Conservation (phyloP, 352 stramenopile genomes). For the Phytophthora rubi region DNA sequence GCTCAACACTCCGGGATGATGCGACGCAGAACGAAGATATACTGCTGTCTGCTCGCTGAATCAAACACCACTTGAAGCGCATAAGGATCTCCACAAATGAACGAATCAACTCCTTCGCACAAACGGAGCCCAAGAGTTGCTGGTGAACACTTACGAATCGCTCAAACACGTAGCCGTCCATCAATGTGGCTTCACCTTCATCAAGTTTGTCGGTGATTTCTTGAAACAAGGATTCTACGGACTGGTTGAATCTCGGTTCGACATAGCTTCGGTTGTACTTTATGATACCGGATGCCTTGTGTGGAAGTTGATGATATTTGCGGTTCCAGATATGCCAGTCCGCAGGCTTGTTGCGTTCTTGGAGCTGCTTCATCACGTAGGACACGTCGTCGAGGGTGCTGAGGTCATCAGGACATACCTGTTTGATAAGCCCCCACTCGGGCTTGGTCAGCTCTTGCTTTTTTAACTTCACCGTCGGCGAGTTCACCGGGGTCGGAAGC, state of each 20-base stretch:
- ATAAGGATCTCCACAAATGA: constrained; percentile 24
- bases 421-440: constrained; percentile 23
- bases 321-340: constrained; percentile 27
- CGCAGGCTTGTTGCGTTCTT: constrained; percentile 5
- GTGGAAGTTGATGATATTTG: constrained; percentile 11
- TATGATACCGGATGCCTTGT: constrained; percentile 2
- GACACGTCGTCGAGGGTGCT: constrained; percentile 2
- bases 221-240: constrained; percentile 18
- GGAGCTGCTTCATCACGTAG: constrained; percentile 22
- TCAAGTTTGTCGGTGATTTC: constrained; percentile 17
- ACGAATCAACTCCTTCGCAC: constrained; percentile 15
- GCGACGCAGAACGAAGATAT: constrained; percentile 23
- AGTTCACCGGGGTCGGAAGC: not conserved
- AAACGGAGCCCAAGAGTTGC: constrained; percentile 26
- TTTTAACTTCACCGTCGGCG: not conserved
- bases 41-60: constrained; percentile 15
- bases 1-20: constrained; percentile 25
- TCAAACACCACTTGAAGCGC: constrained; percentile 23
- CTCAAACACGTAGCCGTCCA: constrained; percentile 28
- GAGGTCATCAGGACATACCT: constrained; percentile 23
- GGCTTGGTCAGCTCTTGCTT: not conserved
- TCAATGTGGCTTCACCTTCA: constrained; percentile 9
- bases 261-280: constrained; percentile 21
- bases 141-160: constrained; percentile 24
- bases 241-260: constrained; percentile 13